Percentiles rank a stretch among this genome's conserved stretches.
Evolutionary conservation across 2,329 filamentous ascomycete genomes (phyloP).

Genomic region (Amauroascus verrucosus): DNA sequence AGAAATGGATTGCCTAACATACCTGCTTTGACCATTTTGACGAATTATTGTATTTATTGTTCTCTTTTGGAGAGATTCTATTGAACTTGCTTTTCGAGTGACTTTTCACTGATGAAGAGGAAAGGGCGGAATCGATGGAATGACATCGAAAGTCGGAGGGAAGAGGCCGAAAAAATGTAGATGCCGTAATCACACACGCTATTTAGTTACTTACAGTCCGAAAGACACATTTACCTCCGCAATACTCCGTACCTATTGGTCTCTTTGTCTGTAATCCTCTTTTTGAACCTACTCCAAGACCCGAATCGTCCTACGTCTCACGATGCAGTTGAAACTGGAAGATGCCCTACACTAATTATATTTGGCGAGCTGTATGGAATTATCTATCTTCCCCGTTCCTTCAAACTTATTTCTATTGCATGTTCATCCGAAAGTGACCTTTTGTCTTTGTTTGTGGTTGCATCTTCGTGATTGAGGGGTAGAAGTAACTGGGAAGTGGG

Average conservation of each 20-base stretch:
- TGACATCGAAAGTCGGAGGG: background rate
- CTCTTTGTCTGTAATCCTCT: no score
- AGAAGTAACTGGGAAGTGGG: background rate
- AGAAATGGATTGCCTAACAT: conserved; percentile 36
- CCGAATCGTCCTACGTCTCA: background rate
- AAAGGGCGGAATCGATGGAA: background rate
- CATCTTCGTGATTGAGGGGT: background rate
- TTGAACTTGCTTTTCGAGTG: background rate
- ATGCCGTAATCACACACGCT: conserved; percentile 4
- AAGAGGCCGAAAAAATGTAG: background rate
- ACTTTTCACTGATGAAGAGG: background rate
- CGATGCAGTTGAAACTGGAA: background rate
- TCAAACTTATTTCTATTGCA: background rate
- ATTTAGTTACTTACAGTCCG: no score
- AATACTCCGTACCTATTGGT: no score
- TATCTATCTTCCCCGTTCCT: background rate
- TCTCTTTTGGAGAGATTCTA: background rate
- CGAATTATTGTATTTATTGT: conserved; percentile 35
- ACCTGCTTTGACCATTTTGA: conserved; percentile 99
- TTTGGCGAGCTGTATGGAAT: background rate
- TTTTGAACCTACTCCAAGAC: background rate
- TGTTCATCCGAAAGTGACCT: background rate
- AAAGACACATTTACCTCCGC: no score
- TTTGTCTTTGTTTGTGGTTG: background rate
- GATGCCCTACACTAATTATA: background rate